Percentiles rank a stretch among this genome's conserved stretches.
Conservation (phyloP, 176 grass and related monocot species). For the Oryza meridionalis region DNA sequence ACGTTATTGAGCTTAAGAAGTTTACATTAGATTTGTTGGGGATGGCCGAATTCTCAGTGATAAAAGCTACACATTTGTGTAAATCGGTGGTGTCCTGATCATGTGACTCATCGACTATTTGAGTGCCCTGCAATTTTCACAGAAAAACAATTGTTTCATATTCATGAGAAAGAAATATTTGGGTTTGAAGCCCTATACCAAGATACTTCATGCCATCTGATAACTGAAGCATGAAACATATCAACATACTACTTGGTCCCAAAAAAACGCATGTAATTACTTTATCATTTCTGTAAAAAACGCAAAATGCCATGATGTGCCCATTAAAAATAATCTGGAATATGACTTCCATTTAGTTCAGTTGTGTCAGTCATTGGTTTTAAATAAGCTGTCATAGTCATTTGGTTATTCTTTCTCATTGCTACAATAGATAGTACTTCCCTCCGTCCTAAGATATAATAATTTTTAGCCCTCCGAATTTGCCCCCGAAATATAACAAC, state of each 20-base stretch:
- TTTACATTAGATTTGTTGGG: slow-evolving; percentile 62
- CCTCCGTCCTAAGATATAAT: no score
- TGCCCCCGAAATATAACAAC: no score
- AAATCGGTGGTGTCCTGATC: slow-evolving; percentile 94
- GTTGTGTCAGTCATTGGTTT: not conserved
- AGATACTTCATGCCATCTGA: slow-evolving; percentile 5
- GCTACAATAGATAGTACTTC: not conserved
- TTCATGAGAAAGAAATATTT: not conserved
- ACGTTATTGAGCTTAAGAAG: slow-evolving; percentile 1
- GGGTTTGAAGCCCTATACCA: slow-evolving; percentile 5
- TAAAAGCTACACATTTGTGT: slow-evolving; percentile 78
- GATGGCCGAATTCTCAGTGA: slow-evolving; percentile 33
- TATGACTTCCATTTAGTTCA: not conserved
- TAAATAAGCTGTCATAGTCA: not conserved
- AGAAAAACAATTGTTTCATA: slow-evolving; percentile 19
- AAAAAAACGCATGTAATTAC: no score
- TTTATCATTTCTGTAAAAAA: not conserved
- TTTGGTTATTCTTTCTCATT: not conserved
- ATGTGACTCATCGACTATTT: slow-evolving; percentile 72
- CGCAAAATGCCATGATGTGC: not conserved
- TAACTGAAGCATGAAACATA: not conserved
- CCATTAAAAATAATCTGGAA: not conserved
- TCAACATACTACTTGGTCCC: no score
- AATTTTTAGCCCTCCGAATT: no score
- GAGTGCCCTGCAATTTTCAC: slow-evolving; percentile 56